phyloP scores from a whole-genome alignment of 2,329 filamentous ascomycete genomes.

The Xylariaceae sp. region DNA sequence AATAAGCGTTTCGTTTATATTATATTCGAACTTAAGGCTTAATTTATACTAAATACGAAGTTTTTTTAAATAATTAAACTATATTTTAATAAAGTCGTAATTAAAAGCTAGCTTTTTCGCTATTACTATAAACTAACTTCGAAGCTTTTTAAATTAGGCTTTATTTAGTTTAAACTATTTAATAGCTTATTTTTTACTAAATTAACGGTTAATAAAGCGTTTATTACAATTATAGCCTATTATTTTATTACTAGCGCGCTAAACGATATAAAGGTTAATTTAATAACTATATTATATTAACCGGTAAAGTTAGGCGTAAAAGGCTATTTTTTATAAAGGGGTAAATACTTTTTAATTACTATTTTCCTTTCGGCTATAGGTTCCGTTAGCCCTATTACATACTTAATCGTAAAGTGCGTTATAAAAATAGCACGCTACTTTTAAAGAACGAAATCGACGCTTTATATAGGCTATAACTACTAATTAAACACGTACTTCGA shows the following conservation, averaged over 20 bases:
- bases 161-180: too few species aligned
- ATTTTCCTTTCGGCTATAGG: too few species aligned
- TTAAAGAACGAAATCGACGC: neutral
- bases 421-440: neutral
- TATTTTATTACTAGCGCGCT: too few species aligned
- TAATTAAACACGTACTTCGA: neutral
- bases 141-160: too few species aligned
- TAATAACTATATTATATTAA: neutral
- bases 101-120: neutral
- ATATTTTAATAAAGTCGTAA: neutral
- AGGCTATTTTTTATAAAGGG: neutral
- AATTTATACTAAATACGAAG: neutral
- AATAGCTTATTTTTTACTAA: too few species aligned
- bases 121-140: too few species aligned
- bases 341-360: neutral
- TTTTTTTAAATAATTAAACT: neutral
- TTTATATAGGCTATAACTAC: neutral
- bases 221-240: too few species aligned
- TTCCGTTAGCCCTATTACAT: neutral
- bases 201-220: too few species aligned
- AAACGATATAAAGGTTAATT: too few species aligned
- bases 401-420: neutral
- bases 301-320: too few species aligned
- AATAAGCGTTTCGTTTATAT: too few species aligned
- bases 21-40: too few species aligned